These are phyloP conservation scores for Hygrophorus pudorinus DNA, from an alignment of 768 basidiomycete species.

Conservation along the genomic window DNA sequence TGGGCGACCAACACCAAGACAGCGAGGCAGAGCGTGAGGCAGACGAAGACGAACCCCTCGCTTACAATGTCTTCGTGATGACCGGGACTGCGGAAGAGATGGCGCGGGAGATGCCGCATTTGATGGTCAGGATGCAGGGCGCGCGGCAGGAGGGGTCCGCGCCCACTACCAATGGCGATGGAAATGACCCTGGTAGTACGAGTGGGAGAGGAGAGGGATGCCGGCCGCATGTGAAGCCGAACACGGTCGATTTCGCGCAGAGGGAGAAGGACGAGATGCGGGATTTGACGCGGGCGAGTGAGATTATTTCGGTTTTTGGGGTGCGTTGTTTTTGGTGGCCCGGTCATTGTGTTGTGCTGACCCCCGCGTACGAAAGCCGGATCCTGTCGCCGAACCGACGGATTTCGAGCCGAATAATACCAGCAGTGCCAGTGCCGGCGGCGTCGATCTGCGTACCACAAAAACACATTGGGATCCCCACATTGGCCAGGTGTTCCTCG, in stretches of 20 bases:
- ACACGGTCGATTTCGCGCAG: slow-evolving; percentile 73
- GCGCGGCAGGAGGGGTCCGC: slow-evolving; percentile 28
- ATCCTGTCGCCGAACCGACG: slow-evolving; percentile 4
- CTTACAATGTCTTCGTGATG: slow-evolving; percentile 75
- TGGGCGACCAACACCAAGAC: no score
- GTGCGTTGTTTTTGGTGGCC: neutral
- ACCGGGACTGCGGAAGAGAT: slow-evolving; percentile 42
- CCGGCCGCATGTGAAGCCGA: slow-evolving; percentile 21
- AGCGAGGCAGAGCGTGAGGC: no score
- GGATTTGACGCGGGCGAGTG: slow-evolving; percentile 72
- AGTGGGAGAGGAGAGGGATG: slow-evolving; percentile 10
- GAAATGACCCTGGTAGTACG: slow-evolving; percentile 11
- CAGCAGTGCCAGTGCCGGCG: neutral
- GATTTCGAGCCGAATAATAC: slow-evolving; percentile 4
- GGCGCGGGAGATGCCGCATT: slow-evolving; percentile 34
- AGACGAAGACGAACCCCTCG: slow-evolving; percentile 26
- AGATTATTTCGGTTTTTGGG: slow-evolving; percentile 50
- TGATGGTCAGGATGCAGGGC: slow-evolving; percentile 40
- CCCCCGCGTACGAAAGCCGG: no score
- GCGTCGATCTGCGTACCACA: slow-evolving; percentile 22
- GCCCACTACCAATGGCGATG: slow-evolving; percentile 21
- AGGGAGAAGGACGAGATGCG: slow-evolving; percentile 88
- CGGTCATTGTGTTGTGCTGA: no score
- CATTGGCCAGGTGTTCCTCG: slow-evolving; percentile 66
- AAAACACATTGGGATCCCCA: slow-evolving; percentile 41